Conservation (phyloP, 306 rosid genomes). For the Cercis canadensis region DNA sequence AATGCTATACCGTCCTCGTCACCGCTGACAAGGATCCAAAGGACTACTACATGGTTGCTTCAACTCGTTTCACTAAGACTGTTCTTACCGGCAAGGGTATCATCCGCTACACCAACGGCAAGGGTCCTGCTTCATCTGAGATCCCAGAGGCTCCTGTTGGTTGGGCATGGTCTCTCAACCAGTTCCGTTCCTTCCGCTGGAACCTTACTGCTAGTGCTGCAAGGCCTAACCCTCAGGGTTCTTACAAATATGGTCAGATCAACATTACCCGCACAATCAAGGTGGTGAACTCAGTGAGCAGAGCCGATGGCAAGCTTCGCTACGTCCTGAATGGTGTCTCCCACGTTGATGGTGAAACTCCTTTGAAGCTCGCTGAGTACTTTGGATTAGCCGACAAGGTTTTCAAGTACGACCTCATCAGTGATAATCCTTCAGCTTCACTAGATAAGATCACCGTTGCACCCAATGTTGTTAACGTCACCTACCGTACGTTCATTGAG, state of each 20-base stretch:
- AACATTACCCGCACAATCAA: conserved; percentile 83
- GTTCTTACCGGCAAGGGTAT: conserved; percentile 47
- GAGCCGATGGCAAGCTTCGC: conserved; percentile 55
- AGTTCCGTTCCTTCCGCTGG: conserved; percentile 86
- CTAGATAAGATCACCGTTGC: conserved; percentile 22
- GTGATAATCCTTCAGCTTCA: conserved; percentile 39
- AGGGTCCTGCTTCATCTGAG: conserved; percentile 51
- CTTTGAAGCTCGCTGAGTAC: conserved; percentile 80
- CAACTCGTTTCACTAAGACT: conserved; percentile 70
- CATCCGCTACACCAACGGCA: conserved; percentile 49
- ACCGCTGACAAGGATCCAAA: conserved; percentile 69
- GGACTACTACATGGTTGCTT: conserved; percentile 79
- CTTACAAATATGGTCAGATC: conserved; percentile 77
- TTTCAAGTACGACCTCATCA: conserved; percentile 58
- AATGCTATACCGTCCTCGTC: conserved; percentile 68
- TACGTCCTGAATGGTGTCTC: conserved; percentile 72
- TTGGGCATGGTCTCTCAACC: conserved; percentile 93
- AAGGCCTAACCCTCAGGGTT: conserved; percentile 92
- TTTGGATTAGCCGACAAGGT: conserved; percentile 52
- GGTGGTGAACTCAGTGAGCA: conserved; percentile 46
- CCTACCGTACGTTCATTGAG: conserved; percentile 61
- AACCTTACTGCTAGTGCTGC: conserved; percentile 89
- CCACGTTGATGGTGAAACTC: conserved; percentile 61
- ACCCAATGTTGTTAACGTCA: conserved; percentile 59
- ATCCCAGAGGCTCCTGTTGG: conserved; percentile 64